phyloP scores from a whole-genome alignment of 106 monocot species.

The Vanilla planifolia region DNA sequence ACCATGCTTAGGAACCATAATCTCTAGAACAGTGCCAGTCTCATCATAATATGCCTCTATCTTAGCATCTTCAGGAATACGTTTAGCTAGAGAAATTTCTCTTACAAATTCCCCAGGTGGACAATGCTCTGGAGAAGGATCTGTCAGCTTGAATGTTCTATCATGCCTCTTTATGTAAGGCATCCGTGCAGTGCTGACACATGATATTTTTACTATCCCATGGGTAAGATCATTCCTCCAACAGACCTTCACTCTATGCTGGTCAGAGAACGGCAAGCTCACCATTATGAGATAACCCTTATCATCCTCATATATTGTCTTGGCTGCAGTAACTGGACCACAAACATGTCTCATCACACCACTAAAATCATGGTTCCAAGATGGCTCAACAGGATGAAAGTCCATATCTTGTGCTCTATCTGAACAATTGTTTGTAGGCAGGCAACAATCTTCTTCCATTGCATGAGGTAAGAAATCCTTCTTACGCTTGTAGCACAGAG shows the following conservation, averaged over 20 bases:
- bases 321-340: constrained; percentile 62
- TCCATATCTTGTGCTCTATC: constrained; percentile 26
- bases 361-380: constrained; percentile 42
- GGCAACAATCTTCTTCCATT: constrained; percentile 25
- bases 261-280: constrained; percentile 56
- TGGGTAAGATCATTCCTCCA: constrained; percentile 62
- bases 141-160: constrained; percentile 44
- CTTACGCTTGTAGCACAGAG: constrained; percentile 17
- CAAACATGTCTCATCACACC: constrained; percentile 49
- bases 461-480: constrained; percentile 27
- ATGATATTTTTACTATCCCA: constrained; percentile 58
- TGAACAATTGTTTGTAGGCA: constrained; percentile 6
- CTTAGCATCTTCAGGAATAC: constrained; percentile 64
- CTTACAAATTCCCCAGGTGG: constrained; percentile 59
- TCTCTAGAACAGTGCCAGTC: constrained; percentile 55
- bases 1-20: constrained; percentile 61
- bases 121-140: constrained; percentile 58
- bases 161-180: constrained; percentile 52
- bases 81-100: constrained; percentile 51
- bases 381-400: constrained; percentile 11
- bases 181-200: constrained; percentile 49
- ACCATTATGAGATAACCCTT: constrained; percentile 54
- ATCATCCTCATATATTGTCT: constrained; percentile 66
- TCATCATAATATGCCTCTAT: constrained; percentile 67
- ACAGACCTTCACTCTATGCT: constrained; percentile 51